Evolutionary conservation across 2,329 filamentous ascomycete species (phyloP), one percentile per base, ranked within the genome.

Genomic region (Cladorrhinum sp.): DNA sequence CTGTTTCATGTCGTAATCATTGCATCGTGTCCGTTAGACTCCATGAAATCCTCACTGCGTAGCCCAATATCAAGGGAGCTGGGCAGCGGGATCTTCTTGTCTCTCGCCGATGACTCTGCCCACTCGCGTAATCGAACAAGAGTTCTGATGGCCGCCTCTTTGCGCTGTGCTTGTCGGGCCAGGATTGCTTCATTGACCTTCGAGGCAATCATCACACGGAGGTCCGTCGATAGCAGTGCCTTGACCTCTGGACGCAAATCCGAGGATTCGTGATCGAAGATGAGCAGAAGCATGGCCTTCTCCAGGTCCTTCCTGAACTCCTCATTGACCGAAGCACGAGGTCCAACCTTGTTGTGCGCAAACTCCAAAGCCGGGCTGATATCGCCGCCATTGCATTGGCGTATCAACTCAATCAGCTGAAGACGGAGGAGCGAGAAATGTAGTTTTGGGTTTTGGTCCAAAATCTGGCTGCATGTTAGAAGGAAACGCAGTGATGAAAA

Each of bases 391-490:
- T 85, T 91, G 75, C 90, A 92, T 45, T 79, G 80, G 32, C 92
- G 87, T 68, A 99, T 99, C 57, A 98, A 82, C 77, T 99, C 95
- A 59, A 99, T 90, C 5, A 99, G 83, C 73, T 99, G 95, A 41
- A 99, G 82, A 36, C 93, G 89, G 51, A 99, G 81, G 3, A 99
- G 81, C 1, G 91, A 86, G 75, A 99, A 99, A 73, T 98, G 93
- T 50, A 99, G 80, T 2, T 88, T 83, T 1, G 90, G 85, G 70
- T 98, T 85, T 62, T 83, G 84, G 72, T 99, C 95, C 62, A 99
- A 78, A 25, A 99, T 91, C 95, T 99, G 67, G 57, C 52, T n/a
- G 29, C 16, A 16, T 60, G 68, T 76, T 67, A 74, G 74, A 60
- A 25, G 18, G 23, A 48, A 66, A 64, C 62, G 69, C 58, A 32